Conservation (phyloP, 106 monocot species). For the Phalaenopsis equestris region DNA sequence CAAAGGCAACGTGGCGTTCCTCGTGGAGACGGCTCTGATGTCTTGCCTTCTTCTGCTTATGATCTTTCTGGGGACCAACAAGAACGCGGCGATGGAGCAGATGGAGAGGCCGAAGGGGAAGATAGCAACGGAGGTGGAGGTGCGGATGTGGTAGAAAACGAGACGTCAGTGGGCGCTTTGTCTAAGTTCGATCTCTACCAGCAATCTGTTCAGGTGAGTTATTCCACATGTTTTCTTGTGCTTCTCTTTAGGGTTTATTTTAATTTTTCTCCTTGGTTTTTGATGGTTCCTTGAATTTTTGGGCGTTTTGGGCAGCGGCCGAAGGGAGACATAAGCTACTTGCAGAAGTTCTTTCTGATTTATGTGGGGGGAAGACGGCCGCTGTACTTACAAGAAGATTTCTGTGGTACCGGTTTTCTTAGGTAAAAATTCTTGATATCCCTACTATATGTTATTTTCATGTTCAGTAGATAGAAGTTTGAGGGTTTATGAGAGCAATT, state of each 20-base stretch:
- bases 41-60: conserved; percentile 67
- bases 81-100: neutral
- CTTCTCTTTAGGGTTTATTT: neutral
- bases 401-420: conserved; percentile 89
- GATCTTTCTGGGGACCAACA: conserved; percentile 16
- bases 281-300: neutral
- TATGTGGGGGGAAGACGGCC: conserved; percentile 82
- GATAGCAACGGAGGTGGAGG: conserved; percentile 10
- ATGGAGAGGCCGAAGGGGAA: conserved; percentile 12
- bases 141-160: neutral
- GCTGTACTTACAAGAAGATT: conserved; percentile 80
- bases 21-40: conserved; percentile 15
- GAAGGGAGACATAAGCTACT: conserved; percentile 87
- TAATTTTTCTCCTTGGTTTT: neutral
- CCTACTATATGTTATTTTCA: neutral
- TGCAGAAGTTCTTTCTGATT: conserved; percentile 91
- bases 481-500: neutral
- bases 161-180: neutral
- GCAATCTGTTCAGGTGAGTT: conserved; percentile 59
- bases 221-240: neutral
- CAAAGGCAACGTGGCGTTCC: conserved; percentile 4
- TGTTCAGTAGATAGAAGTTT: neutral
- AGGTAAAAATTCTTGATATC: conserved; percentile 28
- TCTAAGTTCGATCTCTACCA: conserved; percentile 77
- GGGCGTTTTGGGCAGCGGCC: conserved; percentile 39